Base-by-base conservation (phyloP, 2,329 filamentous ascomycete species). In the Verticillium dahliae region DNA sequence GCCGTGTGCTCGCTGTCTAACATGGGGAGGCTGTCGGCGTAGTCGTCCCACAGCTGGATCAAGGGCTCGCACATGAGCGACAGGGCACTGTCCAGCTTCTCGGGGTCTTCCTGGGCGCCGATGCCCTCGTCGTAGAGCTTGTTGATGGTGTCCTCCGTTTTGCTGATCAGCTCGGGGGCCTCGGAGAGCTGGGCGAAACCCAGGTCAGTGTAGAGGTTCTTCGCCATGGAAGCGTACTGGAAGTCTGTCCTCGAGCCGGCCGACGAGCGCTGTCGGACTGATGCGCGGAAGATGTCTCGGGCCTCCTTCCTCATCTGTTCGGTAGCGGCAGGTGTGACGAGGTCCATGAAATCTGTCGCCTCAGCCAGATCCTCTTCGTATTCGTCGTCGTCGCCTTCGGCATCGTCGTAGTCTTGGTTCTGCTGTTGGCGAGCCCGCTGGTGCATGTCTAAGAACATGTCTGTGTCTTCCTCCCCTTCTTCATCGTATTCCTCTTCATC, bases 131-230 rank as follows among this genome's bases (percentile, higher is more conserved):
- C 81, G 66, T 91, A 90, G 18, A 93, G 77, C 59, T 80, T 80
- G 58, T 81, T 81, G 45, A 96, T 77, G 50, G 91, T 75, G 45
- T 85, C 81, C 71, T 97, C 93, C 11, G 90, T 96, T 57, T 85
- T 81, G 38, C 96, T 76, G 56, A 97, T 85, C 22, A 96, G 74
- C 56, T 87, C 81, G 63, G 89, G 85, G 1, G 87, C 78, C 74
- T 97, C 94, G 4, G 80, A 80, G 56, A 96, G 78, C 18, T 75
- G 69, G 1, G 90, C 85, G 38, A 83, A 78, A 39, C 82, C 82
- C 74, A 81, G 73, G 71, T 85, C 71, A 73, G 78, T 71, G 79
- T 88, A 86, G 10, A 93, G 74, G 63, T 89, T 87, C 71, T 89
- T 90, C 35, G 91, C 90, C 62, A 96, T 85, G 6, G 83, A 78